A percentile compares a stretch with the other conserved stretches of the same genome.
phyloP scores from a whole-genome alignment of 2,329 filamentous ascomycete genomes.

The Rugonectria rugulosa region DNA sequence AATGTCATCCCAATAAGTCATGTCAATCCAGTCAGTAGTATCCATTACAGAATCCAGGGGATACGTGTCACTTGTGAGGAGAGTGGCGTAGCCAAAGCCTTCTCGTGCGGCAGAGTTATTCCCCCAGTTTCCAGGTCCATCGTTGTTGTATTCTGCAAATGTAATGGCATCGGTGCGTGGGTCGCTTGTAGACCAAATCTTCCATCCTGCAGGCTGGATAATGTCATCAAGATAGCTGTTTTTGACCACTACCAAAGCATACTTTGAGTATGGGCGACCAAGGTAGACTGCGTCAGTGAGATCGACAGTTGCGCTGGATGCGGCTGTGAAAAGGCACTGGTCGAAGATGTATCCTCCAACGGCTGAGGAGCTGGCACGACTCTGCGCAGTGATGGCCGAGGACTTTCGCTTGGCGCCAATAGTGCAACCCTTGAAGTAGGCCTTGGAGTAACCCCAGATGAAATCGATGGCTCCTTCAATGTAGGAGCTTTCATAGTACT shows the following conservation, averaged over 20 bases:
- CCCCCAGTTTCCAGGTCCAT: slow-evolving; percentile 49
- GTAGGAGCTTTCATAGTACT: slow-evolving; percentile 53
- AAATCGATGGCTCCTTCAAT: slow-evolving; percentile 38
- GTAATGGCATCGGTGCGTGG: slow-evolving; percentile 62
- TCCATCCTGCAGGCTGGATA: slow-evolving; percentile 37
- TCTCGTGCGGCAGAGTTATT: slow-evolving; percentile 31
- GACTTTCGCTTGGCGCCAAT: slow-evolving; percentile 44
- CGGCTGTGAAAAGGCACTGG: slow-evolving; percentile 37
- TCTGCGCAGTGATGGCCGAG: slow-evolving; percentile 40
- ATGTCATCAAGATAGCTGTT: slow-evolving; percentile 52
- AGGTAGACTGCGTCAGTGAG: slow-evolving; percentile 50
- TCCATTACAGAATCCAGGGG: slow-evolving; percentile 28
- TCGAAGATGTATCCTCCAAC: slow-evolving; percentile 43
- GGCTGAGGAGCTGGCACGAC: slow-evolving; percentile 34
- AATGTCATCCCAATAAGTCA: slow-evolving; percentile 30
- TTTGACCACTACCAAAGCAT: slow-evolving; percentile 56
- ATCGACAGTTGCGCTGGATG: slow-evolving; percentile 29
- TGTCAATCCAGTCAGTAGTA: slow-evolving; percentile 36
- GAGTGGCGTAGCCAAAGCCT: slow-evolving; percentile 28
- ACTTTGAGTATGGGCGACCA: slow-evolving; percentile 55
- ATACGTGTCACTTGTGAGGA: slow-evolving; percentile 30
- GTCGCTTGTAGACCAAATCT: slow-evolving; percentile 64
- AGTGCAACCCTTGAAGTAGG: slow-evolving; percentile 46
- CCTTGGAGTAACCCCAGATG: slow-evolving; percentile 40
- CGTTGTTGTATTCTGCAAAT: slow-evolving; percentile 67